Evolutionary conservation across 176 grass and related monocot genomes (phyloP).

Genomic region (Oryza meyeriana): DNA sequence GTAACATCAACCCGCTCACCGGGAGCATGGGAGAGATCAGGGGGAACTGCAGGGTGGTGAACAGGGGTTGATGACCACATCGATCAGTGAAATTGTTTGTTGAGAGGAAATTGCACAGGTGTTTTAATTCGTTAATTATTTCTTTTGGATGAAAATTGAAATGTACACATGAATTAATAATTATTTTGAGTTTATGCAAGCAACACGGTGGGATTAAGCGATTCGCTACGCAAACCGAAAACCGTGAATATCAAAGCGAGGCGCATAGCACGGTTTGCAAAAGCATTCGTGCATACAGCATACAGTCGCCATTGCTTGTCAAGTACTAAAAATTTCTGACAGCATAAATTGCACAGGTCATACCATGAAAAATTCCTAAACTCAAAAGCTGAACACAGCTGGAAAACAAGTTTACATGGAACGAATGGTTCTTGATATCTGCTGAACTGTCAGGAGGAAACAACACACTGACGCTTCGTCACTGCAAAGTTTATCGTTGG

Average conservation of each 20-base stretch:
- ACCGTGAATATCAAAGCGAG: too few relatives aligned
- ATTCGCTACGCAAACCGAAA: too few relatives aligned
- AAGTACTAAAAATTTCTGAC: not conserved
- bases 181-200: too few relatives aligned
- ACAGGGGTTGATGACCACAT: slow-evolving; percentile 17
- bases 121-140: not conserved
- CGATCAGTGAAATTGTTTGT: not conserved
- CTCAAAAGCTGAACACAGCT: not conserved
- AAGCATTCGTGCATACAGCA: not conserved
- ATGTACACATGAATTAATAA: slow-evolving; percentile 4
- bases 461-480: not conserved
- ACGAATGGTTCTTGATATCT: not conserved
- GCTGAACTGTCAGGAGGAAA: not conserved
- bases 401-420: slow-evolving; percentile 1
- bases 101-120: not conserved
- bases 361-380: not conserved
- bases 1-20: slow-evolving; percentile 54
- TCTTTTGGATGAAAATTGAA: not conserved
- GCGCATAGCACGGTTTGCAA: not conserved
- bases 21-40: slow-evolving; percentile 62
- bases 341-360: not conserved
- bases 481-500: not conserved
- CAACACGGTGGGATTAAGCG: too few relatives aligned
- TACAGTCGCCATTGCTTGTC: too few relatives aligned
- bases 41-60: slow-evolving; percentile 61